A percentile compares a stretch with the other conserved stretches of the same genome.
Conservation (phyloP, 805 yeast genomes). For the Starmerella floricola region DNA sequence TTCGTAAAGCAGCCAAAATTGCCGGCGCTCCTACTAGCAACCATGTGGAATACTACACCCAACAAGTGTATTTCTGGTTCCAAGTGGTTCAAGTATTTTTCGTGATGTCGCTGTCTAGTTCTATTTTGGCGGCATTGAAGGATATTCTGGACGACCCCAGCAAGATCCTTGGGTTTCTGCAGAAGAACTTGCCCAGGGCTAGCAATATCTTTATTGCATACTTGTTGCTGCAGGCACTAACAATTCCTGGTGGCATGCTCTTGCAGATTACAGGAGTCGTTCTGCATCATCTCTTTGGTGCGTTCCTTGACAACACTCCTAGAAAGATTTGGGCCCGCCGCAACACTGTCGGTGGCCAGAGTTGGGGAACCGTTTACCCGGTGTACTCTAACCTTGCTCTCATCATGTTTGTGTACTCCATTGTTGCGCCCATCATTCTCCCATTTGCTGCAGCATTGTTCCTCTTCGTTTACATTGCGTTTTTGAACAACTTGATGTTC, state of each 20-base stretch:
- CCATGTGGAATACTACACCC: constrained; percentile 68
- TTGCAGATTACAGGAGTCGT: constrained; percentile 65
- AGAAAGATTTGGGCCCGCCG: constrained; percentile 80
- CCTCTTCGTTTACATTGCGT: constrained; percentile 60
- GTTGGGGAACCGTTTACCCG: constrained; percentile 79
- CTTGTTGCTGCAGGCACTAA: constrained; percentile 68
- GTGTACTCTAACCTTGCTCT: constrained; percentile 60
- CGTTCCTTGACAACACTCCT: constrained; percentile 71
- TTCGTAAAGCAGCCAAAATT: constrained; percentile 61
- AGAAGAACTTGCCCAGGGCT: constrained; percentile 72
- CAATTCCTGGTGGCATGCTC: constrained; percentile 62
- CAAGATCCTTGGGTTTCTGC: constrained; percentile 60
- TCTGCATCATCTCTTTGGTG: constrained; percentile 58
- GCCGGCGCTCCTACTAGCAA: constrained; percentile 64
- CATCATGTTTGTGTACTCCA: constrained; percentile 60
- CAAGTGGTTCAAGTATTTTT: constrained; percentile 82
- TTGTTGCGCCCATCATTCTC: constrained; percentile 76
- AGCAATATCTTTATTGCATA: constrained; percentile 82
- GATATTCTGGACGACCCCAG: constrained; percentile 56
- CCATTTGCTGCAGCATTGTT: constrained; percentile 64
- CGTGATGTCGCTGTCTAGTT: constrained; percentile 70
- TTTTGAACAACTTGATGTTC: constrained; percentile 64
- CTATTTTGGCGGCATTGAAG: constrained; percentile 67
- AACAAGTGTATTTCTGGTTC: constrained; percentile 80
- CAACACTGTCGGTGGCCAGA: constrained; percentile 50